These are phyloP conservation scores for Phytopythium aichiense DNA, from an alignment of 352 stramenopile genomes.

Conservation along the genomic window DNA sequence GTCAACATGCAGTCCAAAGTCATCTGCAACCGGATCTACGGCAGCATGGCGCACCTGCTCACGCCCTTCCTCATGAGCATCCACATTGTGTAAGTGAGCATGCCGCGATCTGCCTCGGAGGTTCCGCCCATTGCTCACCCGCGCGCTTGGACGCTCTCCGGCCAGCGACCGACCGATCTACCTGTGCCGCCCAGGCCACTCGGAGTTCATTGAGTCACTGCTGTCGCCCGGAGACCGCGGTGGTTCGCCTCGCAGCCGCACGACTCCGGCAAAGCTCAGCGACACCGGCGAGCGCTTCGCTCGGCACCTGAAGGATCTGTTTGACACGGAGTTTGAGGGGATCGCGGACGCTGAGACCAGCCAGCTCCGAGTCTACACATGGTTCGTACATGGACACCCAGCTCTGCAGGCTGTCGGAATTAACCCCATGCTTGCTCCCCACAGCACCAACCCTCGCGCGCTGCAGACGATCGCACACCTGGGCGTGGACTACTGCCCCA, in stretches of 20 bases:
- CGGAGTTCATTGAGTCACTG: constrained; percentile 20
- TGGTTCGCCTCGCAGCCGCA: constrained; percentile 8
- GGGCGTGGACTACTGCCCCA: constrained; percentile 32
- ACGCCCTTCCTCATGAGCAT: constrained; percentile 53
- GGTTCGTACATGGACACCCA: constrained; percentile 10
- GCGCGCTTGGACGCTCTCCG: not conserved
- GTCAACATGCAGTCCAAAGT: constrained; percentile 66
- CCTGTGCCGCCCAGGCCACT: constrained; percentile 34
- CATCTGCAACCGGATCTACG: constrained; percentile 47
- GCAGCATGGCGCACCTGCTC: constrained; percentile 42
- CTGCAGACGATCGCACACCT: constrained; percentile 37
- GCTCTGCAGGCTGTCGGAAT: not conserved
- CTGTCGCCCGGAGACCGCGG: constrained; percentile 13
- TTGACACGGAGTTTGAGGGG: constrained; percentile 15
- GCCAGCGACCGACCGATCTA: constrained; percentile 24
- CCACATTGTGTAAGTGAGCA: constrained; percentile 29
- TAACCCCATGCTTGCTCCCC: not conserved
- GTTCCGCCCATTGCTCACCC: too few relatives aligned
- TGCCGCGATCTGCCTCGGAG: too few relatives aligned
- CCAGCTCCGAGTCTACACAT: constrained; percentile 30
- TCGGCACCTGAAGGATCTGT: constrained; percentile 17
- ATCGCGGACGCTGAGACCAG: not conserved
- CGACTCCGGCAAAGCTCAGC: constrained; percentile 11
- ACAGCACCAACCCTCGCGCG: constrained; percentile 29
- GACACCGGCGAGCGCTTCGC: constrained; percentile 22